Percentiles rank a stretch among this genome's conserved stretches.
Evolutionary conservation across 139 green algal species (phyloP).

Genomic region (Ettlia oleoabundans): DNA sequence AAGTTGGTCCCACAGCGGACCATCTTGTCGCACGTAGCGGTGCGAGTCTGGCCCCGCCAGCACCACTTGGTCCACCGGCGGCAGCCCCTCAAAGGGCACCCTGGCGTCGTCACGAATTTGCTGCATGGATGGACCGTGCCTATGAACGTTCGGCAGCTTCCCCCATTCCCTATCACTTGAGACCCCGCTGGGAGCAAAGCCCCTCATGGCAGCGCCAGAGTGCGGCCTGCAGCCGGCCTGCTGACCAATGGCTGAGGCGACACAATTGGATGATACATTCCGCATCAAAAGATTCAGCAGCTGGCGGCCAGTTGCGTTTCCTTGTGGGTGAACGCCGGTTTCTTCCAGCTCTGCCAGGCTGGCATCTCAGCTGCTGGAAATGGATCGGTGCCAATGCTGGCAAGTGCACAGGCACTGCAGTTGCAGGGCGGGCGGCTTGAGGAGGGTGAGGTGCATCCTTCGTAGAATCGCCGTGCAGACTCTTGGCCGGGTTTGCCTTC

Average conservation of each 20-base stretch:
- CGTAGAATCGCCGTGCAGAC: no score
- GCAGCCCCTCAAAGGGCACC: constrained; percentile 15
- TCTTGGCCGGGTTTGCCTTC: background rate
- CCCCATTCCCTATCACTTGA: background rate
- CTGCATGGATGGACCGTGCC: background rate
- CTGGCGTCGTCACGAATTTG: background rate
- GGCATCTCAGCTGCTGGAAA: no score
- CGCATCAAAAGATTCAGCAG: no score
- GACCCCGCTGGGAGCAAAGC: no score
- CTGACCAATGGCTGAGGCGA: no score
- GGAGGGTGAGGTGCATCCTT: no score
- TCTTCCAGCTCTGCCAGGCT: no score
- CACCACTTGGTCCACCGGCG: background rate
- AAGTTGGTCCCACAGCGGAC: constrained; percentile 57
- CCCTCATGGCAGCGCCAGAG: background rate
- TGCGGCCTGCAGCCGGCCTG: background rate
- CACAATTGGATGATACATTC: no score
- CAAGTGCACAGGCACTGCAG: background rate
- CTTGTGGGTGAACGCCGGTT: no score
- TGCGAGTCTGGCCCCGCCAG: constrained; percentile 8
- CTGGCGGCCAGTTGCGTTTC: no score
- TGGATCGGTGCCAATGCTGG: no score
- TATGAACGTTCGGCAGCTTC: constrained; percentile 5
- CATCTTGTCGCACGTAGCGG: constrained; percentile 61
- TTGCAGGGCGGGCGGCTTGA: background rate